Evolutionary conservation across 2,329 filamentous ascomycete genomes (phyloP).

Genomic region (Colletotrichum spaethianum): DNA sequence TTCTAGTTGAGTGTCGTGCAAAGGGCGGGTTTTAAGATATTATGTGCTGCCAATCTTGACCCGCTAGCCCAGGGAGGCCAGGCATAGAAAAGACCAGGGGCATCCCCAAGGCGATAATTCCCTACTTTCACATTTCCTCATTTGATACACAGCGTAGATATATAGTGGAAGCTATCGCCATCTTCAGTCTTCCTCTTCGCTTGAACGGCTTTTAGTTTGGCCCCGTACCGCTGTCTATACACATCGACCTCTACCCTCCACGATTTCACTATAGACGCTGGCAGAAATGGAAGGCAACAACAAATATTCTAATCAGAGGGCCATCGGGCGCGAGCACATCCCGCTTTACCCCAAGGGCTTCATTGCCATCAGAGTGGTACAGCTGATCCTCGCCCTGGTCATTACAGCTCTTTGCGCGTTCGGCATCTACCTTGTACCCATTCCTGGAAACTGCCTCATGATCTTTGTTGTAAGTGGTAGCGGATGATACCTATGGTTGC

Average conservation of each 20-base stretch:
- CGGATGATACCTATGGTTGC: background rate
- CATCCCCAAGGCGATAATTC: background rate
- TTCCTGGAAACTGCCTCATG: constrained; percentile 53
- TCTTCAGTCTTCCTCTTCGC: background rate
- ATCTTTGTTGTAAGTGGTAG: constrained; percentile 56
- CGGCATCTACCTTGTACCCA: constrained; percentile 52
- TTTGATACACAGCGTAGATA: background rate
- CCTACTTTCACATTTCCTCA: background rate
- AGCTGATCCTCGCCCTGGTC: constrained; percentile 61
- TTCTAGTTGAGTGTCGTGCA: background rate
- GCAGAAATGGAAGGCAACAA: constrained; percentile 11
- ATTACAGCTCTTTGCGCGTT: constrained; percentile 64
- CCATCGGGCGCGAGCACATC: constrained; percentile 60
- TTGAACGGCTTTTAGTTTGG: background rate
- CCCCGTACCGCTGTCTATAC: background rate
- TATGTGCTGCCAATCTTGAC: background rate
- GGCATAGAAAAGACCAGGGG: background rate
- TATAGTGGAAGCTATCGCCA: no score
- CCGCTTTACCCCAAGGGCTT: constrained; percentile 61
- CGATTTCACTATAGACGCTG: background rate
- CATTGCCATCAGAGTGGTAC: constrained; percentile 59
- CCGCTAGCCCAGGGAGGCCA: background rate
- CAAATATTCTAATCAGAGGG: constrained; percentile 50
- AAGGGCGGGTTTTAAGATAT: background rate
- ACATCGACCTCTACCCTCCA: no score